Evolutionary conservation across 2,329 filamentous ascomycete species (phyloP), one percentile per base, ranked within the genome.

Genomic region (Rhynchosporium graminicola): DNA sequence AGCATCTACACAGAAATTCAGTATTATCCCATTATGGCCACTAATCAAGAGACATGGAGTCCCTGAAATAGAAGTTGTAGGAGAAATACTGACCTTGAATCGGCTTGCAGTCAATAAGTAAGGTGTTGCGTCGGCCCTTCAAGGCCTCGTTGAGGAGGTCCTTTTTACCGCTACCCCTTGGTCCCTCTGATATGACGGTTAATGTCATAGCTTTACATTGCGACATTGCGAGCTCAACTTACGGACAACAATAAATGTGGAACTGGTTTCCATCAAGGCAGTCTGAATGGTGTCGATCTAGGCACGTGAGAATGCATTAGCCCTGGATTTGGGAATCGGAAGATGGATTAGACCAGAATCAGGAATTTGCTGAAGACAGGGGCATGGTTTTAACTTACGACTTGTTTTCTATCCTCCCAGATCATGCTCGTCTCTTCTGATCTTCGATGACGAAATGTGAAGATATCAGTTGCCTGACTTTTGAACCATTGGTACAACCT

Each of bases 81-180:
- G 43, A 8, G 10, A 20, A 5, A 38, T 54, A 7, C 51, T 54
- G 51, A 54, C 51, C 51, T 54, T 94, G 89, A 10, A 98, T 91
- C 0, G 90, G 89, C 74, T 96, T 97, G 79, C 94, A 98, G 77
- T 99, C 95, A 50, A 99, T 85, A 3, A 95, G 80, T 3, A 98
- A 79, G 51, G 94, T 92, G 67, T 96, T 87, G 66, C 85, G 87
- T 50, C 89, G 86, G 7, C 86, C 85, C 67, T 89, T 86, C 15
- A 98, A 80, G 0, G 91, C 90, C 33, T 96, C 90, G 63, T 97
- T 75, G 2, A 98, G 87, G 12, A 98, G 82, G 69, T 97, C 93
- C 66, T 86, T 88, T 77, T 97, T 97, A 1, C 93, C 95, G 0
- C 92, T 96, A 6, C 94, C 95, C 57, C 92, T 86, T 4, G 95